A percentile compares a stretch with the other conserved stretches of the same genome.
phyloP scores from a whole-genome alignment of 176 grass and related monocot species.

The Typha latifolia region DNA sequence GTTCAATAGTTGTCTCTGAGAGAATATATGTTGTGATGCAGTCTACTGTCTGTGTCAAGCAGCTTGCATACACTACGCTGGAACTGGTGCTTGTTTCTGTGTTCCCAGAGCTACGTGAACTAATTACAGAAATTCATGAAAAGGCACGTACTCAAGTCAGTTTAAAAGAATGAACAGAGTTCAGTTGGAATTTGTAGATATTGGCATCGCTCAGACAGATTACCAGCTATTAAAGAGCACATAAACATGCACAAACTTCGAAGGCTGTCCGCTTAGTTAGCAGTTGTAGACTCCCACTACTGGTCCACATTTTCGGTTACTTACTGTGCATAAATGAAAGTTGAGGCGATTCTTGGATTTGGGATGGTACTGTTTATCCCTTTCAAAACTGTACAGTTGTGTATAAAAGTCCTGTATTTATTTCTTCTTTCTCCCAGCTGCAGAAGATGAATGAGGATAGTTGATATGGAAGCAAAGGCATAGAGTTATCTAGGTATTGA shows the following conservation, averaged over 20 bases:
- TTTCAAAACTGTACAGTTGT: neutral
- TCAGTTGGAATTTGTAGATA: neutral
- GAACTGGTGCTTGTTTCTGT: slow-evolving; percentile 66
- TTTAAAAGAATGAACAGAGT: neutral
- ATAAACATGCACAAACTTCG: neutral
- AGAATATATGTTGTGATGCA: slow-evolving; percentile 33
- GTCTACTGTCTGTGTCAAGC: slow-evolving; percentile 86
- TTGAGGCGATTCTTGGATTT: neutral
- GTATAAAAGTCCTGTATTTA: neutral
- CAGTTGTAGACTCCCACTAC: neutral
- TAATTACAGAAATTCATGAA: slow-evolving; percentile 69
- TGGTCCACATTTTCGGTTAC: neutral
- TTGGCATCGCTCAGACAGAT: neutral
- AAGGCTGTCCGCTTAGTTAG: neutral
- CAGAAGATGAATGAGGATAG: too few species aligned
- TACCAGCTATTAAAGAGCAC: neutral
- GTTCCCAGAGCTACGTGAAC: slow-evolving; percentile 72
- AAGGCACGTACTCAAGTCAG: slow-evolving; percentile 50
- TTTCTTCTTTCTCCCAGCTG: neutral
- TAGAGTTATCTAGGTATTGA: too few species aligned
- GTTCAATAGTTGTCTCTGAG: neutral
- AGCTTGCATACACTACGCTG: slow-evolving; percentile 66
- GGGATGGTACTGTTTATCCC: neutral
- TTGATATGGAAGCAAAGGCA: too few species aligned
- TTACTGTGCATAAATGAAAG: neutral